Percentiles rank a stretch among this genome's conserved stretches.
Conservation (phyloP, 176 grass and related monocot species). For the Pharus latifolius region DNA sequence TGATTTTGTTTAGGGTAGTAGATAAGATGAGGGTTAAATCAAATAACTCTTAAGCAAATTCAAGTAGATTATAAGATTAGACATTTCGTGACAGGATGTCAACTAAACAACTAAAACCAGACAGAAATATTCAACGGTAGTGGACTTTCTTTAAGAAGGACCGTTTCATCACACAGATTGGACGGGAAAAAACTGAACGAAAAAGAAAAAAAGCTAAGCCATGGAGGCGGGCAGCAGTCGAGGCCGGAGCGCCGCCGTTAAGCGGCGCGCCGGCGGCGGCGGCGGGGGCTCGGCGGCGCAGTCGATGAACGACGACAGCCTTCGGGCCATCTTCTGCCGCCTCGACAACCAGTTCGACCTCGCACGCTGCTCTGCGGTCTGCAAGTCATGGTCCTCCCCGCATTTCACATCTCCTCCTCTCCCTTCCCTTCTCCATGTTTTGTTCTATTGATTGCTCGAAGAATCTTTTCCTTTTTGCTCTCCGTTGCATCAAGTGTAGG, state of each 20-base stretch:
- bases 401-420: background rate
- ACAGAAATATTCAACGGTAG: no score
- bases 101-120: no score
- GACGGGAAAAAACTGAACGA: background rate
- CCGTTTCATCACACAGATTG: no score
- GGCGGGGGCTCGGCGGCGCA: conserved; percentile 11
- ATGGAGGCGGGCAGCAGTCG: conserved; percentile 43
- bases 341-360: conserved; percentile 84
- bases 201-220: background rate
- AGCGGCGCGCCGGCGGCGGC: background rate
- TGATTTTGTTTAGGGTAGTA: no score
- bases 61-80: no score
- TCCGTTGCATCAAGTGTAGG: background rate
- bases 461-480: background rate
- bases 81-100: no score
- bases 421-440: background rate
- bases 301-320: conserved; percentile 43
- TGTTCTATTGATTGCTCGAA: background rate
- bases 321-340: conserved; percentile 61
- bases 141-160: no score
- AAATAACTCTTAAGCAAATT: no score
- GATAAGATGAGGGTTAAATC: no score
- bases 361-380: conserved; percentile 82
- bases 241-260: background rate
- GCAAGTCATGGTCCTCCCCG: conserved; percentile 51